Percentiles rank a stretch among this genome's conserved stretches.
These are phyloP conservation scores for Trichoderma atrobrunneum DNA, from an alignment of 2,329 filamentous ascomycete species.

Conservation along the genomic window DNA sequence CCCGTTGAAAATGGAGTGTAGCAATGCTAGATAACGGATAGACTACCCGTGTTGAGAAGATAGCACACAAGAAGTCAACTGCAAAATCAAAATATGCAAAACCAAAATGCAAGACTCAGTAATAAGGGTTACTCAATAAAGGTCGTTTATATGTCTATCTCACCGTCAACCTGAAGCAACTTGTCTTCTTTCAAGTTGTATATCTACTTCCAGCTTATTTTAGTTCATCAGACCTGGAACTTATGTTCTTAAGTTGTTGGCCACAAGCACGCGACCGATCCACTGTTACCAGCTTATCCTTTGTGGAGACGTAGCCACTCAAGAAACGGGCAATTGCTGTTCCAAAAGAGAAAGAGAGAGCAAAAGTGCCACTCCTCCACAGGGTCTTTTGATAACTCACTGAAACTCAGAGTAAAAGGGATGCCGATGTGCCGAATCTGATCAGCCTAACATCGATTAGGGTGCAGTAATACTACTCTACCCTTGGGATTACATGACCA, in stretches of 20 bases:
- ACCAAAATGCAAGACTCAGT: not conserved
- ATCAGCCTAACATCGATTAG: not conserved
- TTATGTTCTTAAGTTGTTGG: not conserved
- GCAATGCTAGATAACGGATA: not conserved
- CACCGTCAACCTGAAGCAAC: not conserved
- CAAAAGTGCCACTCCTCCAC: not conserved
- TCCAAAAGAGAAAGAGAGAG: not conserved
- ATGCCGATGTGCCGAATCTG: not conserved
- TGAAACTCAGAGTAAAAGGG: not conserved
- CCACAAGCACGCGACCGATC: not conserved
- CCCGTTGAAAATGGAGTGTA: not conserved
- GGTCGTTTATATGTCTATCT: not conserved
- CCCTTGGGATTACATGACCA: not conserved
- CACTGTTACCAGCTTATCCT: not conserved
- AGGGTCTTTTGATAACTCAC: not conserved
- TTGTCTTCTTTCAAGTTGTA: not conserved
- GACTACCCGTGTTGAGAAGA: not conserved
- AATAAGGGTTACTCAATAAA: accelerated
- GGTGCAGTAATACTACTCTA: not conserved
- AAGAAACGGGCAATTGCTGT: not conserved
- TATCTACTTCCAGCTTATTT: not conserved
- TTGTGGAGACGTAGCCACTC: not conserved
- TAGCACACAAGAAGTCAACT: not conserved
- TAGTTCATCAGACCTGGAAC: not conserved
- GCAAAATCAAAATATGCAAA: not conserved